Base-by-base conservation (phyloP, 176 grass and related monocot species). In the Phragmites australis region DNA sequence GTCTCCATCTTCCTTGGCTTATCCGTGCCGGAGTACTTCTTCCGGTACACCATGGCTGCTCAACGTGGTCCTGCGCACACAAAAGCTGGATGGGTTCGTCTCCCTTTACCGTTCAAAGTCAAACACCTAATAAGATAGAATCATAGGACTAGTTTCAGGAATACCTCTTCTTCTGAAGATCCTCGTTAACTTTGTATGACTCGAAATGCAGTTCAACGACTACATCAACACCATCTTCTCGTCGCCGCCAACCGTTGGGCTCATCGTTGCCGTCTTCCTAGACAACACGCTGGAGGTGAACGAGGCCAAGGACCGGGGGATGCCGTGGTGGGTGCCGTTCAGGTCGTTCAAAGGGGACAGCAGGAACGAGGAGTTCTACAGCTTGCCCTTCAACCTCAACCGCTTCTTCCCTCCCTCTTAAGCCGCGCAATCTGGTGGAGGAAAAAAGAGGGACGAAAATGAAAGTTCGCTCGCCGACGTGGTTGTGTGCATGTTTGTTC, bases 161-260 rank as follows among this genome's bases (percentile, higher is more conserved):
- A 18, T 21, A 40, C 22, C 21, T 21, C 17, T 48, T 52, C 0
- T 65, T 40, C 30, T 19, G 55, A 74, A 48, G 63, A 49, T 6
- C 1, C 1, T 31, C 1, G 0, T 25, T 51, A 31, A 75, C 51
- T 55, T 5, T 73, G 19, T 54, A 22, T 79, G 58, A 16, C 21
- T 40, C 19, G 9, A 16, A 80, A 70, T 91, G 86, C 93, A 99
- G 97, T 99, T 99, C 82, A 93, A 99, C 72, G 97, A 99, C 82
- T 99, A 99, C 88, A 99, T 99, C 74, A 99, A 99, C 84, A 93
- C 97, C 15, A 93, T 99, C 72, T 99, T 99, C 82, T 99, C 97
- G 15, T 99, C 97, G 44, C 97, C 97, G 44, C 82, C 97, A 16
- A 90, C 97, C 4, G 97, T 99, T 23, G 97, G 92, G 45, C 51